Evolutionary conservation across 1,284 basidiomycete genomes (phyloP).

Genomic region (Malassezia yamatoensis): DNA sequence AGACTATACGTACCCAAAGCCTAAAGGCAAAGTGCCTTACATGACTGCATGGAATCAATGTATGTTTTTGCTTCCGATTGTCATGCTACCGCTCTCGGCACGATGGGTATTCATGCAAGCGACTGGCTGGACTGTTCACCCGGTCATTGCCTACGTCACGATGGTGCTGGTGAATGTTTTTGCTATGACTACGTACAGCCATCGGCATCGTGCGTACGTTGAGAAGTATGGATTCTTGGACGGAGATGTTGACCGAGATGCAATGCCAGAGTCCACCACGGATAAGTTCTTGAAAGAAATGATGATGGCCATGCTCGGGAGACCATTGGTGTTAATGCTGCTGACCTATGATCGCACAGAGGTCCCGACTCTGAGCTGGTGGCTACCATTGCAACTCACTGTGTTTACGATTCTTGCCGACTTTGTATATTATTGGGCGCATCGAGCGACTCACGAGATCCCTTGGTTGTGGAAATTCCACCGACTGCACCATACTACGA

Average conservation of each 20-base stretch:
- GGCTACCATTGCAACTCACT: conserved; percentile 20
- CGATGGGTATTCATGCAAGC: conserved; percentile 24
- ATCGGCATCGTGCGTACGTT: conserved; percentile 15
- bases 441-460: conserved; percentile 35
- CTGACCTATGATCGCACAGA: conserved; percentile 12
- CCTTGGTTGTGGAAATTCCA: conserved; percentile 26
- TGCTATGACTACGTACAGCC: conserved; percentile 20
- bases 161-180: conserved; percentile 20
- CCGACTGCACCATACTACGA: conserved; percentile 28
- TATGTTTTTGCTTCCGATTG: conserved; percentile 22
- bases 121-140: conserved; percentile 27
- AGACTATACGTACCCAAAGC: conserved; percentile 2
- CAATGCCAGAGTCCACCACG: conserved; percentile 24
- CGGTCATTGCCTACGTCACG: conserved; percentile 21
- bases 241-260: conserved; percentile 20
- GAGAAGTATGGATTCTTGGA: conserved; percentile 33
- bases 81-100: conserved; percentile 22
- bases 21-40: conserved; percentile 19
- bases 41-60: conserved; percentile 26
- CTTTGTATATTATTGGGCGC: conserved; percentile 38
- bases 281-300: conserved; percentile 17
- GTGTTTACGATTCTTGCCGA: conserved; percentile 20
- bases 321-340: conserved; percentile 14
- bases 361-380: conserved; percentile 4
- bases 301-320: not conserved